Conservation (phyloP, 345 rosid species). For the Turnera subulata region DNA sequence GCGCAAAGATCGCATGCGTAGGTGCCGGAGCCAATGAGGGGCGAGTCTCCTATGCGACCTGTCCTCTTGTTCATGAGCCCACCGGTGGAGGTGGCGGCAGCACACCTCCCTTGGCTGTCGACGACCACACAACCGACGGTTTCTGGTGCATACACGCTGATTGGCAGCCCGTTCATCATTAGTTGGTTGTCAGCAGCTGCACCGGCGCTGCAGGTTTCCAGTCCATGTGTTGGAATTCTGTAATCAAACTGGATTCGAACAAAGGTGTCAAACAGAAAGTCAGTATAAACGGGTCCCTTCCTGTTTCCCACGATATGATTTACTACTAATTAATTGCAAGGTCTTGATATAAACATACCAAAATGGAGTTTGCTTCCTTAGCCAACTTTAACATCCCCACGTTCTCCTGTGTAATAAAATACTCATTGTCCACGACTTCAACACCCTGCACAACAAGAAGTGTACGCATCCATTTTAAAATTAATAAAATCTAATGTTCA, state of each 20-base stretch:
- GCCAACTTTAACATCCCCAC: conserved; percentile 82
- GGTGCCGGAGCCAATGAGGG: conserved; percentile 91
- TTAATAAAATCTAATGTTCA: too few relatives aligned
- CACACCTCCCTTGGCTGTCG: conserved; percentile 75
- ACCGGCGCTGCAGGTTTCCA: conserved; percentile 48
- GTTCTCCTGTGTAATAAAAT: conserved; percentile 85
- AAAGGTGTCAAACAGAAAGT: too few relatives aligned
- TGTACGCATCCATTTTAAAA: too few relatives aligned
- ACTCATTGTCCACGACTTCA: conserved; percentile 72
- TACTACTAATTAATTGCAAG: too few relatives aligned
- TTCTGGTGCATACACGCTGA: conserved; percentile 83
- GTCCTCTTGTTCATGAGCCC: conserved; percentile 88
- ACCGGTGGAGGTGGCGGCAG: conserved; percentile 92
- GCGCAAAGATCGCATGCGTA: conserved; percentile 77
- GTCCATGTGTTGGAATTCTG: conserved; percentile 51
- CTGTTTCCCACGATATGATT: too few relatives aligned
- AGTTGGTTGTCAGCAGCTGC: conserved; percentile 56
- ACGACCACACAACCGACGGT: conserved; percentile 95
- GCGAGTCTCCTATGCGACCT: conserved; percentile 96
- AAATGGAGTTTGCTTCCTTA: conserved; percentile 80
- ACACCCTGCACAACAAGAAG: conserved; percentile 53
- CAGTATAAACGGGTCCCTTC: too few relatives aligned
- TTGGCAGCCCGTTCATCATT: conserved; percentile 87
- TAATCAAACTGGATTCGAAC: conserved; percentile 65
- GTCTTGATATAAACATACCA: conserved; percentile 65